A percentile compares a stretch with the other conserved stretches of the same genome.
Evolutionary conservation across 257 asterid species (phyloP).

Genomic region (Ajuga chamaepitys): DNA sequence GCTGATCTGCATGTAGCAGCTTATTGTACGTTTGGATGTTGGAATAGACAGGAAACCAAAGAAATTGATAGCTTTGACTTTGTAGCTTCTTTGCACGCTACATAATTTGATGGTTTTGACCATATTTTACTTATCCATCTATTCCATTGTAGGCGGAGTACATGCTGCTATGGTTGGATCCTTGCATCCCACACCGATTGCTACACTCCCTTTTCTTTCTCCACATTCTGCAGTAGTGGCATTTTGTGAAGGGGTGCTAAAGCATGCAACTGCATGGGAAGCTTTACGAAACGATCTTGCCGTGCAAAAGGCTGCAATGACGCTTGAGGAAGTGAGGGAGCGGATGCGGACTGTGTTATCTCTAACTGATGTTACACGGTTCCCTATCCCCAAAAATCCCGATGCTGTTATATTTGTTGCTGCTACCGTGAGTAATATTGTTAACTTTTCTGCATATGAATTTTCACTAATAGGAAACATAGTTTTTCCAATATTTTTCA

Average conservation of each 20-base stretch:
- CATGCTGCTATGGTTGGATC: slow-evolving; percentile 99
- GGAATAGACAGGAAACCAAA: background rate
- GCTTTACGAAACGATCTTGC: slow-evolving; percentile 74
- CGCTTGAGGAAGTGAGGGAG: slow-evolving; percentile 80
- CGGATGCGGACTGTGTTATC: slow-evolving; percentile 85
- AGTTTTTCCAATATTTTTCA: background rate
- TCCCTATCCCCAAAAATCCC: slow-evolving; percentile 86
- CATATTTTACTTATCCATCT: background rate
- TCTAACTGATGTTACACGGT: slow-evolving; percentile 88
- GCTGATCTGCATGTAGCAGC: background rate
- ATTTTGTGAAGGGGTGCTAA: slow-evolving; percentile 83
- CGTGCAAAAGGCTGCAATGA: slow-evolving; percentile 37
- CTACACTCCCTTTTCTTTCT: slow-evolving; percentile 90
- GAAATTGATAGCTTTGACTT: background rate
- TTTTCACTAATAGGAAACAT: background rate
- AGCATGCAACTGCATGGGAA: slow-evolving; percentile 98
- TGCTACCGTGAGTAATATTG: slow-evolving; percentile 66
- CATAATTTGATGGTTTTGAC: background rate
- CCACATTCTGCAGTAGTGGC: slow-evolving; percentile 99
- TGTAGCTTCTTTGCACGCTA: background rate
- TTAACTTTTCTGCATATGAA: background rate
- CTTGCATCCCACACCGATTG: slow-evolving; percentile 84
- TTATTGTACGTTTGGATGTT: background rate
- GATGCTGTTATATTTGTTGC: slow-evolving; percentile 79
- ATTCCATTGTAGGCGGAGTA: slow-evolving; percentile 66